These are phyloP conservation scores for Neonectria coccinea DNA, from an alignment of 2,329 filamentous ascomycete genomes.

Conservation along the genomic window DNA sequence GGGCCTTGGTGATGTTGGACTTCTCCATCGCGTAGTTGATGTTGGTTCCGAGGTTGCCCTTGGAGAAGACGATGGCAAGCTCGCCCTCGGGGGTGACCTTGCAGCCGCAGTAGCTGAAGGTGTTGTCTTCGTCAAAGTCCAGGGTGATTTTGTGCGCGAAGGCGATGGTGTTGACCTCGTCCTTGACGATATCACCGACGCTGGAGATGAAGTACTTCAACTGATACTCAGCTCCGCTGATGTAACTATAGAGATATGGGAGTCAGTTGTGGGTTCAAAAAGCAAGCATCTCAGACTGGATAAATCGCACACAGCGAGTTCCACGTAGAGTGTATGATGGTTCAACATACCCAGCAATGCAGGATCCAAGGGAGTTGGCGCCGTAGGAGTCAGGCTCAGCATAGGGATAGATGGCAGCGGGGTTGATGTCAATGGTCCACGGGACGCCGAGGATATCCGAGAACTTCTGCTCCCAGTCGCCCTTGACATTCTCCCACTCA, in stretches of 20 bases:
- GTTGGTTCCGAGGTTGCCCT: constrained; percentile 59
- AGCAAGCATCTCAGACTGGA: background rate
- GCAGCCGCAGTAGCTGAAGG: constrained; percentile 58
- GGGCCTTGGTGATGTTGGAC: constrained; percentile 55
- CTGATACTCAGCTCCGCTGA: constrained; percentile 55
- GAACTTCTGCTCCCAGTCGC: constrained; percentile 57
- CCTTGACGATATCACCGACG: constrained; percentile 53
- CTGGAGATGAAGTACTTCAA: constrained; percentile 54
- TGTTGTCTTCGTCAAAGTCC: constrained; percentile 57
- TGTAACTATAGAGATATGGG: constrained; percentile 52
- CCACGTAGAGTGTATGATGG: background rate
- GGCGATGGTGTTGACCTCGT: constrained; percentile 62
- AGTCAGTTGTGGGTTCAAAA: background rate
- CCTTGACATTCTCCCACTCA: constrained; percentile 62
- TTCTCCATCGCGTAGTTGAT: constrained; percentile 53
- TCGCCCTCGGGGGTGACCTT: constrained; percentile 57
- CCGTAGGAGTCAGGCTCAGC: constrained; percentile 55
- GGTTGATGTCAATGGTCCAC: constrained; percentile 64
- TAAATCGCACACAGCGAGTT: background rate
- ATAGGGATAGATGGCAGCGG: constrained; percentile 61
- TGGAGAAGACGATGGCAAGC: constrained; percentile 62
- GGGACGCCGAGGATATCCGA: constrained; percentile 58
- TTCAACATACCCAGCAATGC: constrained; percentile 54
- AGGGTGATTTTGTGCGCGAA: constrained; percentile 58
- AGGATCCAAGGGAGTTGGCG: constrained; percentile 57